Evolutionary conservation across 2,329 filamentous ascomycete species (phyloP), one percentile per base, ranked within the genome.

Genomic region (Penicillium sp.): DNA sequence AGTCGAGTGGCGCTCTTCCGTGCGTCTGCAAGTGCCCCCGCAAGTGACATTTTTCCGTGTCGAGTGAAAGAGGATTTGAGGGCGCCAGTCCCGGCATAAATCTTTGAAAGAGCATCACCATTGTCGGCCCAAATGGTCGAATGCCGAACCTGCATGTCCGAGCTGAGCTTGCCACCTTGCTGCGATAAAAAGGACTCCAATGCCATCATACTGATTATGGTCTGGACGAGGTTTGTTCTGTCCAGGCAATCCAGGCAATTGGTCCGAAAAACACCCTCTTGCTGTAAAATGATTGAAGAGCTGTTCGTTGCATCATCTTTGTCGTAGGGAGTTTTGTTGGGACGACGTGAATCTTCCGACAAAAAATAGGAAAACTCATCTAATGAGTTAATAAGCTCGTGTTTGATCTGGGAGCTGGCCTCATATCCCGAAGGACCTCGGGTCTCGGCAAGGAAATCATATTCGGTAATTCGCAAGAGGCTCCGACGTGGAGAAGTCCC

Each of bases 171-270:
- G 63, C 91, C 86, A 27, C 82, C 83, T 59, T 88, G 83, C 65
- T 96, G 91, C 15, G 78, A 77, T 4, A 99, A 78, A 67, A 97
- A 97, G 0, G 88, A 81, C 71, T 96, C 91, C 21, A 97, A 81
- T 0, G 92, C 91, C 89, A 97, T 93, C 68, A 92, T 89, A 57
- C 93, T 97, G 67, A 99, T 90, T 63, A 97, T 90, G 0, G 93
- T 96, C 76, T 99, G 94, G 29, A 99, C 91, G 29, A 97, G 81
- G 71, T 99, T 99, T 8, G 94, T 99, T 58, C 94, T 86, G 73
- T 99, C 94, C 43, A 99, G 80, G 72, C 94, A 99, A 73, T 99
- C 94, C 27, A 99, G 81, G 72, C 94, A 99, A 68, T 99, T 99
- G 4, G 93, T 96, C 61, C 93, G 85, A 74, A 97, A 97, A 6